A percentile compares a stretch with the other conserved stretches of the same genome.
phyloP scores from a whole-genome alignment of 2,329 filamentous ascomycete species.

The Pseudocercospora fijiensis region DNA sequence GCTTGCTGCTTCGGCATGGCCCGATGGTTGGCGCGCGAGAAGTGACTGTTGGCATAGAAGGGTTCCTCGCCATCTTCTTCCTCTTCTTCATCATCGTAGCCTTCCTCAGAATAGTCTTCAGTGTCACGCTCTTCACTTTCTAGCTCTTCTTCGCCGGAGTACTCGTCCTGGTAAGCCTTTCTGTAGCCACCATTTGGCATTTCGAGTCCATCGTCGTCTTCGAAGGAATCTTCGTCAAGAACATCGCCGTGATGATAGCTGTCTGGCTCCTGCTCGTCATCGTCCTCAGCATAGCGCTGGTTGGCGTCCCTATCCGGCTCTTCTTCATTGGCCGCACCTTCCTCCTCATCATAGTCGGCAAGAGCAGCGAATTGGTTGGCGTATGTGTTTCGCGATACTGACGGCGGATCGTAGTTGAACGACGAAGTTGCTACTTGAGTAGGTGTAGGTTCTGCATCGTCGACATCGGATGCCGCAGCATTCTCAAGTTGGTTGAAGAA shows the following conservation, averaged over 20 bases:
- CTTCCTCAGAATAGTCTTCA: constrained; percentile 15
- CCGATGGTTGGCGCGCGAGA: constrained; percentile 11
- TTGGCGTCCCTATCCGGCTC: constrained; percentile 23
- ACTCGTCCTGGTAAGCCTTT: constrained; percentile 13
- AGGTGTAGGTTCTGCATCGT: not conserved
- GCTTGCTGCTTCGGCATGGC: constrained; percentile 11
- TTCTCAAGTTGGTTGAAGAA: constrained; percentile 14
- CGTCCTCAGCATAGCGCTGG: constrained; percentile 14
- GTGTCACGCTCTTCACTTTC: constrained; percentile 14
- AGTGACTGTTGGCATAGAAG: constrained; percentile 16
- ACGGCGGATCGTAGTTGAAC: not conserved
- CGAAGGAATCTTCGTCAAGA: constrained; percentile 20
- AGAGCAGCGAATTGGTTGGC: constrained; percentile 18
- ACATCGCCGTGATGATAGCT: constrained; percentile 21
- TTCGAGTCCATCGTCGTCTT: constrained; percentile 22
- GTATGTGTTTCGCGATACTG: not conserved
- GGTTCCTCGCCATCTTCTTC: constrained; percentile 13
- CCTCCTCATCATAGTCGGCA: constrained; percentile 15
- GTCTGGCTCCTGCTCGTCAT: constrained; percentile 14
- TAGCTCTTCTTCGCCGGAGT: not conserved
- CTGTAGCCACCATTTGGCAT: constrained; percentile 18
- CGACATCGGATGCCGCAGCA: not conserved
- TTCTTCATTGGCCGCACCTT: constrained; percentile 20
- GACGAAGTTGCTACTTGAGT: not conserved
- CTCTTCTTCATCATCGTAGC: constrained; percentile 14